Percentiles rank a stretch among this genome's conserved stretches.
phyloP scores from a whole-genome alignment of 2,329 filamentous ascomycete genomes.

The Blumeriella jaapii region DNA sequence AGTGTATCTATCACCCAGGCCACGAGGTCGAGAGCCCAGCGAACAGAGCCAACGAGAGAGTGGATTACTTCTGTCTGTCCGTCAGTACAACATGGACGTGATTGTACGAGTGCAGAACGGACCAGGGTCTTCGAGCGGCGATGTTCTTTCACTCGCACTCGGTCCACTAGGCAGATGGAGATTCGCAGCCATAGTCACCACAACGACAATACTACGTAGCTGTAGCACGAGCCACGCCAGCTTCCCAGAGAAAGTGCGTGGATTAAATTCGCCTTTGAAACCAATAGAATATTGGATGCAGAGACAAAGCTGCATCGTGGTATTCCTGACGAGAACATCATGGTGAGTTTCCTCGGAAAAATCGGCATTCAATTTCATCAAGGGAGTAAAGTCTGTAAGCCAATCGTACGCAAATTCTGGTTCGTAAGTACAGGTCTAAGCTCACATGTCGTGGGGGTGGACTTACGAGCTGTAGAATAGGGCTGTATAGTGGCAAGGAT shows the following conservation, averaged over 20 bases:
- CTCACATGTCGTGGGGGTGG: not conserved
- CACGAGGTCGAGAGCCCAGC: conserved; percentile 66
- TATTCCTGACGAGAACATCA: conserved; percentile 62
- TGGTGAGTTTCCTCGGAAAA: conserved; percentile 66
- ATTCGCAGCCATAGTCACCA: conserved; percentile 53
- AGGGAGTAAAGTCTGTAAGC: conserved; percentile 54
- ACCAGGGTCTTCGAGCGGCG: conserved; percentile 53
- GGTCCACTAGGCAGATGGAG: conserved; percentile 30
- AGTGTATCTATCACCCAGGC: conserved; percentile 50
- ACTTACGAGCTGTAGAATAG: conserved; percentile 23
- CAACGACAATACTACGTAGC: conserved; percentile 57
- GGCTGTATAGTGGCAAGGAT: conserved; percentile 51
- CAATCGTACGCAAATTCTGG: conserved; percentile 50
- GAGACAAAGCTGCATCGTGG: conserved; percentile 61
- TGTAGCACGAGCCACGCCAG: conserved; percentile 66
- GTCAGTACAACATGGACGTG: no score
- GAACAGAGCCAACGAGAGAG: conserved; percentile 60
- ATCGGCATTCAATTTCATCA: conserved; percentile 65
- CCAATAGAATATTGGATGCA: conserved; percentile 71
- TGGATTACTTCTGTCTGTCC: conserved; percentile 56
- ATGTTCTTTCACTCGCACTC: conserved; percentile 43
- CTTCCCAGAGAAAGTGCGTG: conserved; percentile 57
- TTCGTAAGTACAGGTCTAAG: conserved; percentile 2
- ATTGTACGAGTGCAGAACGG: no score
- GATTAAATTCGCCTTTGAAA: conserved; percentile 50